Percentiles rank a stretch among this genome's conserved stretches.
phyloP scores from a whole-genome alignment of 192 early-diverging fungal species.

The Cetraspora pellucida region DNA sequence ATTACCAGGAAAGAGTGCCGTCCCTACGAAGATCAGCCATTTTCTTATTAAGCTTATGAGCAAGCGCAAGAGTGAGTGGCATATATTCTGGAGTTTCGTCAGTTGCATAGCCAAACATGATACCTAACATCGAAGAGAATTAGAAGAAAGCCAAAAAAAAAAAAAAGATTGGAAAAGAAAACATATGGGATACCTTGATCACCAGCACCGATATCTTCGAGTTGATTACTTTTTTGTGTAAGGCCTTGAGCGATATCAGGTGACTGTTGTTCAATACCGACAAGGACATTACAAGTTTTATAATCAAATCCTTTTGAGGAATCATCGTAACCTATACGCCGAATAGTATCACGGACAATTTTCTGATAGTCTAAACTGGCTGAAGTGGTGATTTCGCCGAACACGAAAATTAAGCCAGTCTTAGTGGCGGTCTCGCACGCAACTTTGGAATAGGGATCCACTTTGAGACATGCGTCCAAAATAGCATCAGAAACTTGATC shows the following conservation, averaged over 20 bases:
- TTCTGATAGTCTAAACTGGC: slow-evolving; percentile 98
- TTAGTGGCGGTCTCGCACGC: slow-evolving; percentile 99
- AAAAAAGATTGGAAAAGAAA: background rate
- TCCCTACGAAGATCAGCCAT: slow-evolving; percentile 94
- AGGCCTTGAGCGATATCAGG: slow-evolving; percentile 99
- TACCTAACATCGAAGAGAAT: slow-evolving; percentile 49
- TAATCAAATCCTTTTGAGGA: slow-evolving; percentile 99
- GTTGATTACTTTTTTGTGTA: slow-evolving; percentile 84
- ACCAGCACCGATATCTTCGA: slow-evolving; percentile 99
- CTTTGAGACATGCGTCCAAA: slow-evolving; percentile 91
- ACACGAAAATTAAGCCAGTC: slow-evolving; percentile 99
- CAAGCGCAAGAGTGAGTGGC: slow-evolving; percentile 92
- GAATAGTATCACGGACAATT: slow-evolving; percentile 98
- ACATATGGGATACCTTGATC: slow-evolving; percentile 79
- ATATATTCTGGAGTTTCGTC: slow-evolving; percentile 99
- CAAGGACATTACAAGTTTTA: slow-evolving; percentile 99
- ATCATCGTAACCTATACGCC: slow-evolving; percentile 99
- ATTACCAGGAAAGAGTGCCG: slow-evolving; percentile 80
- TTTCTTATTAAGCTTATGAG: slow-evolving; percentile 97
- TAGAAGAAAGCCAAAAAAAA: background rate
- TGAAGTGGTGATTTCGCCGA: slow-evolving; percentile 99
- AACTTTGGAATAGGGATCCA: slow-evolving; percentile 97
- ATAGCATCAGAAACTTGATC: slow-evolving; percentile 99
- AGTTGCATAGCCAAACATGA: slow-evolving; percentile 93
- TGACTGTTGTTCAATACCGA: slow-evolving; percentile 99